phyloP scores from a whole-genome alignment of 2,329 filamentous ascomycete genomes.

The Colletotrichum sp. region DNA sequence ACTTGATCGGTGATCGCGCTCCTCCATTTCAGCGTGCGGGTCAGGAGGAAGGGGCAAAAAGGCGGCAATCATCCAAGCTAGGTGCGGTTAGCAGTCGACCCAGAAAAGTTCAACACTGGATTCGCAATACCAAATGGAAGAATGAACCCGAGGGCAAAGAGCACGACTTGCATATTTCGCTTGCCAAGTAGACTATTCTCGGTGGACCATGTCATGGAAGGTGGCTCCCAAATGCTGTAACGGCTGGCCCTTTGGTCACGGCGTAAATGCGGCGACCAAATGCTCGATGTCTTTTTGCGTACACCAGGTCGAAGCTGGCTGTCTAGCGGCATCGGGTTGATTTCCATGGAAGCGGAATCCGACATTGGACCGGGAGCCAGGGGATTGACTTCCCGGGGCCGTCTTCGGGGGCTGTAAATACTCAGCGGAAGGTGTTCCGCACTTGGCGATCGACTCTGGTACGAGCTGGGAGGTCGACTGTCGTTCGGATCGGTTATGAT shows the following conservation, averaged over 20 bases:
- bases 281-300: conserved; percentile 60
- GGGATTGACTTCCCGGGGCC: conserved; percentile 41
- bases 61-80: conserved; percentile 82
- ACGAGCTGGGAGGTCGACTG: conserved; percentile 51
- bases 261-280: conserved; percentile 78
- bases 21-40: conserved; percentile 56
- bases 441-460: conserved; percentile 53
- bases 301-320: conserved; percentile 32
- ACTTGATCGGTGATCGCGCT: conserved; percentile 47
- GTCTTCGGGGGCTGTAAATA: conserved; percentile 51
- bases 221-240: conserved; percentile 75
- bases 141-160: conserved; percentile 80
- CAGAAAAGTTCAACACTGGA: conserved; percentile 3
- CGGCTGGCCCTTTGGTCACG: conserved; percentile 64
- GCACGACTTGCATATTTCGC: conserved; percentile 75
- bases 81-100: conserved; percentile 18
- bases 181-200: conserved; percentile 66
- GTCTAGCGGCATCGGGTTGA: conserved; percentile 33
- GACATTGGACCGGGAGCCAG: conserved; percentile 31
- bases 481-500: conserved; percentile 52
- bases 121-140: conserved; percentile 69
- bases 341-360: conserved; percentile 48
- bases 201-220: conserved; percentile 69
- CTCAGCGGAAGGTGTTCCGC: conserved; percentile 51
- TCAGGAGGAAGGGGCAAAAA: conserved; percentile 73